Evolutionary conservation across 2,329 filamentous ascomycete genomes (phyloP).

Genomic region (Xylariaceae sp.): DNA sequence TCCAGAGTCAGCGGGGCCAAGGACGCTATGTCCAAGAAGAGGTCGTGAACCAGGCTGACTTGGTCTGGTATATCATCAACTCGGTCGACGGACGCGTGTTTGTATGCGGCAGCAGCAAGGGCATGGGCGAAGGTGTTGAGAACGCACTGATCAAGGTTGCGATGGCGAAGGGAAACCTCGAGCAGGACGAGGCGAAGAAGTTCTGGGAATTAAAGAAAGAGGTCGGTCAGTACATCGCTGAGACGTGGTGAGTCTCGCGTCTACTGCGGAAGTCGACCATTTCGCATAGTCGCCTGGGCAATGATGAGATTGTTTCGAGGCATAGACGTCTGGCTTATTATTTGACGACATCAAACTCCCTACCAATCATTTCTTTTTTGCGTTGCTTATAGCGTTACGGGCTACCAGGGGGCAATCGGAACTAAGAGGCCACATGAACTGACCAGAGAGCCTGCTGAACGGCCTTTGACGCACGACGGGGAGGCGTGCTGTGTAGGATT

Average conservation of each 20-base stretch:
- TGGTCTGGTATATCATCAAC: slow-evolving; percentile 99
- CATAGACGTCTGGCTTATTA: neutral
- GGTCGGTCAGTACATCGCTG: slow-evolving; percentile 91
- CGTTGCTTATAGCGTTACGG: neutral
- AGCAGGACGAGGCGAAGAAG: slow-evolving; percentile 71
- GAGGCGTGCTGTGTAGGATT: neutral
- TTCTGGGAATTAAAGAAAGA: slow-evolving; percentile 94
- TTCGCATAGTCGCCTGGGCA: neutral
- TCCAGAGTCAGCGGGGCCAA: slow-evolving; percentile 70
- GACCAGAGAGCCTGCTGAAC: neutral
- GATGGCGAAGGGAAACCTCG: slow-evolving; percentile 86
- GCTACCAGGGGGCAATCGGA: neutral
- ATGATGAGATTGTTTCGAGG: neutral
- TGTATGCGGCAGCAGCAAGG: slow-evolving; percentile 90
- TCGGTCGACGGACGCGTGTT: slow-evolving; percentile 93
- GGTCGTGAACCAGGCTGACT: slow-evolving; percentile 81
- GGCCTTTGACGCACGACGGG: neutral
- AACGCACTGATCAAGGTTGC: slow-evolving; percentile 82
- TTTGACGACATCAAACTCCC: neutral
- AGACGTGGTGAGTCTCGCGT: slow-evolving; percentile 52
- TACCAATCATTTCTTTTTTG: neutral
- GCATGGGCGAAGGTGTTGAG: slow-evolving; percentile 97
- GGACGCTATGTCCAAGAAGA: slow-evolving; percentile 96
- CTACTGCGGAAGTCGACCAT: neutral
- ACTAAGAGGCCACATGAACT: neutral